Conservation (phyloP, 2,329 filamentous ascomycete genomes). For the Xylaria sp. region DNA sequence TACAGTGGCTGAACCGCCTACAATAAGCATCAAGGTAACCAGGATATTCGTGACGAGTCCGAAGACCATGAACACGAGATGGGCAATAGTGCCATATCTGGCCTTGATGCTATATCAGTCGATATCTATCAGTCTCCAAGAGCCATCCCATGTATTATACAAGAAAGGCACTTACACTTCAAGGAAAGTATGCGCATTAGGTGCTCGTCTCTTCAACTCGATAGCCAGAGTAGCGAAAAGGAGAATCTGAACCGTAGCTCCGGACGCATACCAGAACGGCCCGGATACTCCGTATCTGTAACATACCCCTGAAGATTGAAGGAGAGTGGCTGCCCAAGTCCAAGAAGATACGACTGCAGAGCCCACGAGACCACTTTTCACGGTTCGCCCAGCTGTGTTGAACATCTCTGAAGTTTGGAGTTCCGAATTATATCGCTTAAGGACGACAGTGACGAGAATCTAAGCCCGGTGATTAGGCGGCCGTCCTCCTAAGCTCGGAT, state of each 20-base stretch:
- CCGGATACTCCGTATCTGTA: conserved; percentile 79
- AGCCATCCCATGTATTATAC: background rate
- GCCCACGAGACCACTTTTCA: conserved; percentile 88
- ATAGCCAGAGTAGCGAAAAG: conserved; percentile 92
- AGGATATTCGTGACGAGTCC: conserved; percentile 86
- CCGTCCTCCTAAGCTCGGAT: background rate
- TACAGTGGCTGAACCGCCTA: conserved; percentile 82
- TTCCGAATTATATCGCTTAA: conserved; percentile 71
- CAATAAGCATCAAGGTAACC: conserved; percentile 88
- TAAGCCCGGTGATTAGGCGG: conserved; percentile 19
- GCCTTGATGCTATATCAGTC: conserved; percentile 41
- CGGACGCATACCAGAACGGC: conserved; percentile 63
- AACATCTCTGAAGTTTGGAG: conserved; percentile 94
- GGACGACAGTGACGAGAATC: conserved; percentile 75
- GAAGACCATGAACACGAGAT: conserved; percentile 84
- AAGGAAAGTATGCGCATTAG: conserved; percentile 86
- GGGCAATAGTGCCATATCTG: conserved; percentile 58
- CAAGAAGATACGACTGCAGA: conserved; percentile 92
- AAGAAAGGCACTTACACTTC: conserved; percentile 67
- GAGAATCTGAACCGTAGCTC: conserved; percentile 84
- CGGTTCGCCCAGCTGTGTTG: conserved; percentile 85
- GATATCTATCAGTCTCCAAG: conserved; percentile 1
- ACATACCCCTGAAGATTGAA: conserved; percentile 83
- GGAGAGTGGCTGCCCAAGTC: conserved; percentile 89
- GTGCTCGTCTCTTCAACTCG: conserved; percentile 85